Evolutionary conservation across 495 filamentous ascomycete species (phyloP).

Genomic region (Xylaria longipes): DNA sequence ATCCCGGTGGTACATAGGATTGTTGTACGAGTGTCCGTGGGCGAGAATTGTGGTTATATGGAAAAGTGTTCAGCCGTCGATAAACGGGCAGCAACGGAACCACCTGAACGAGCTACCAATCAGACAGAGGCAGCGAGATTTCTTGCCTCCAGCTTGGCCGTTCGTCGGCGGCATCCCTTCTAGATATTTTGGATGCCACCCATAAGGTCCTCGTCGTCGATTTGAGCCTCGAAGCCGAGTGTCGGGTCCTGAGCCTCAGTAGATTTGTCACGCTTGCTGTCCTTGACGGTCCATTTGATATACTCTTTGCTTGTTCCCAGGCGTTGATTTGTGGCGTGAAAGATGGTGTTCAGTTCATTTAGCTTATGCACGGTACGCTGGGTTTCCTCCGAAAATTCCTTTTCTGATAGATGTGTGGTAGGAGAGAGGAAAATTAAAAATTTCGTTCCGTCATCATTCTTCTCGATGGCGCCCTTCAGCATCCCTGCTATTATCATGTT

Average conservation of each 20-base stretch:
- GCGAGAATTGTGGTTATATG: neutral
- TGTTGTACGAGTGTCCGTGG: neutral
- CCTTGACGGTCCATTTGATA: constrained; percentile 54
- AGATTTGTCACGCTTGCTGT: constrained; percentile 49
- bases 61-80: neutral
- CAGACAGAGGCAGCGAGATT: neutral
- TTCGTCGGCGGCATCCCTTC: neutral
- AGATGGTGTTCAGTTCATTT: constrained; percentile 47
- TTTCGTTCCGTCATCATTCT: constrained; percentile 46
- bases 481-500: constrained; percentile 64
- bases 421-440: constrained; percentile 49
- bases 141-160: neutral
- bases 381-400: constrained; percentile 52
- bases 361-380: constrained; percentile 50
- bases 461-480: constrained; percentile 60
- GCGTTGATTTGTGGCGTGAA: constrained; percentile 58
- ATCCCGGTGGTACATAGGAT: neutral
- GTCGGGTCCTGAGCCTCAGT: constrained; percentile 39
- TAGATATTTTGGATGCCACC: constrained; percentile 46
- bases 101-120: neutral
- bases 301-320: constrained; percentile 67
- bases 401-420: constrained; percentile 51
- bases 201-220: constrained; percentile 76
- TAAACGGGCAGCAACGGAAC: neutral
- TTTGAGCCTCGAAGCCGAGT: constrained; percentile 44